phyloP scores from a whole-genome alignment of 495 filamentous ascomycete genomes.

The Talaromyces liani region DNA sequence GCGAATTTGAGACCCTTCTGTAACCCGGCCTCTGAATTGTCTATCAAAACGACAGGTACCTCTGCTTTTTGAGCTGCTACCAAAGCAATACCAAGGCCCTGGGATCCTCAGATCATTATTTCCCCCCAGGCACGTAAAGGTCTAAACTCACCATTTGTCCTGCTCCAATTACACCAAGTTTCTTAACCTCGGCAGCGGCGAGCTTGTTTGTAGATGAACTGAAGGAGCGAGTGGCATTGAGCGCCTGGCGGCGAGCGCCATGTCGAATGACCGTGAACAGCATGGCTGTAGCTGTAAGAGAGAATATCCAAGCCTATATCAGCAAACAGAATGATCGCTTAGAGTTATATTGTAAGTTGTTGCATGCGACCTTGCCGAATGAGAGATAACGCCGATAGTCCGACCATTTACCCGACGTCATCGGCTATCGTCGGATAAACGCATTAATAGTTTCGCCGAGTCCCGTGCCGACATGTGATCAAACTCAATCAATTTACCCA shows the following conservation, averaged over 20 bases:
- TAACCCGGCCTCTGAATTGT: constrained; percentile 77
- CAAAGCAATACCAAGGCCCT: constrained; percentile 95
- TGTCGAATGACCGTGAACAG: constrained; percentile 26
- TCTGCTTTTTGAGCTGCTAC: constrained; percentile 82
- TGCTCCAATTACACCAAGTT: constrained; percentile 85
- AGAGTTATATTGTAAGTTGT: not conserved
- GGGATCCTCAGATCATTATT: not conserved
- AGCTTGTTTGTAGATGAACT: constrained; percentile 24
- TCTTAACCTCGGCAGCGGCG: constrained; percentile 70
- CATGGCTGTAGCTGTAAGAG: constrained; percentile 17
- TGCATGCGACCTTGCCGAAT: not conserved
- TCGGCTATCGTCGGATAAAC: constrained; percentile 37
- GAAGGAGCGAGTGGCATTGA: constrained; percentile 31
- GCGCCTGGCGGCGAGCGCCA: constrained; percentile 21
- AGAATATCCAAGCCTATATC: not conserved
- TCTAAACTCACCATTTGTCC: constrained; percentile 77
- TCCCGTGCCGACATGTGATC: constrained; percentile 4
- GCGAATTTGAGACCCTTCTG: constrained; percentile 90
- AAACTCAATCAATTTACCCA: not conserved
- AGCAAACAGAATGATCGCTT: not conserved
- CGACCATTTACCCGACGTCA: constrained; percentile 32
- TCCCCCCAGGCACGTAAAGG: too few species aligned
- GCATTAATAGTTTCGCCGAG: constrained; percentile 9
- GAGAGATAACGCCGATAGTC: constrained; percentile 10
- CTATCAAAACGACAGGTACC: constrained; percentile 81